Evolutionary conservation across 2,329 filamentous ascomycete species (phyloP), one percentile per base, ranked within the genome.

Genomic region (Stromatinia cepivora): DNA sequence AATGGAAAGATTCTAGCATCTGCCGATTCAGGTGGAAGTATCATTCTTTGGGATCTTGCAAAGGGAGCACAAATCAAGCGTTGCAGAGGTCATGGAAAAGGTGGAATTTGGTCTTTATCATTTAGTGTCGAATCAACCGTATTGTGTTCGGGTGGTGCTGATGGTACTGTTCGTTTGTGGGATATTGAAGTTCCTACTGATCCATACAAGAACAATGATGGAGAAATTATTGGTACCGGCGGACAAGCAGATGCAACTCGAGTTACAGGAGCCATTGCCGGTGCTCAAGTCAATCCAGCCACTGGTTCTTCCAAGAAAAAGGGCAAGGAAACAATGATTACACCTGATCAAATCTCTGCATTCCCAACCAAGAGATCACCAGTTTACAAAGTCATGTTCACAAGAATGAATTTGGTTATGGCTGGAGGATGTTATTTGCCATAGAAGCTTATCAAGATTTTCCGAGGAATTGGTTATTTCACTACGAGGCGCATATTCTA

Each of bases 291-390:
- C 22, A 77, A 76, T 64, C 76, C 78, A 25, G 77, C 77, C 20
- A 71, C 73, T 9, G 74, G 73, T 57, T 71, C 73, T 34, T 75
- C 75, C 17, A 90, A 90, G 85, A 97, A 96, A 82, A 92, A 92
- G 79, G 88, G 87, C 69, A 97, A 97, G 80, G 94, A 97, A 76
- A 92, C 93, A 5, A 92, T 92, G 76, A 91, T 97, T 57, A 94
- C 91, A 0, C 90, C 93, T 0, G 95, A 99, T 77, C 95, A 98
- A 81, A 96, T 99, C 81, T 93, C 89, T 73, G 94, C 92, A 0
- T 98, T 97, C 78, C 90, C 93, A 0, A 98, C 95, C 5, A 99
- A 99, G 86, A 97, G 97, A 82, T 94, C 91, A 22, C 94, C 94
- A 0, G 92, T 98, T 15, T 92, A 96, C 80, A 95, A 94, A 81